Evolutionary conservation across 2,329 filamentous ascomycete genomes (phyloP).

Genomic region (Monilinia fructigena): DNA sequence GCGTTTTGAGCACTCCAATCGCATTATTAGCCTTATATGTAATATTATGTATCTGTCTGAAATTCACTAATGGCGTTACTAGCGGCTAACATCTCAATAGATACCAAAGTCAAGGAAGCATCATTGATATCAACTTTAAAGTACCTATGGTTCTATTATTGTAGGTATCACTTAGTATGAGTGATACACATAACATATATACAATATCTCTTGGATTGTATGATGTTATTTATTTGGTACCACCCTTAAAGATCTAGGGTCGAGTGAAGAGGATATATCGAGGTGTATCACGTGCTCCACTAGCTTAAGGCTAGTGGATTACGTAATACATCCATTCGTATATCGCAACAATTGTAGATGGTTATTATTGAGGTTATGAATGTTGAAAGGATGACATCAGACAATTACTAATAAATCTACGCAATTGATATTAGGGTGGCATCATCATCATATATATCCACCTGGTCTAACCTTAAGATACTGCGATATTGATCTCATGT

Average conservation of each 20-base stretch:
- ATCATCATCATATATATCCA: neutral
- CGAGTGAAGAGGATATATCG: too few relatives aligned
- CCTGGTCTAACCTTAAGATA: neutral
- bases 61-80: neutral
- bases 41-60: neutral
- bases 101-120: neutral
- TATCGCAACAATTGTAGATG: too few relatives aligned
- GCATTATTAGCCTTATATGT: neutral
- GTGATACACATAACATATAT: too few relatives aligned
- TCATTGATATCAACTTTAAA: neutral
- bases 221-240: too few relatives aligned
- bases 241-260: too few relatives aligned
- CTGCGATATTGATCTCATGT: slow-evolving; percentile 20
- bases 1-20: neutral
- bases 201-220: too few relatives aligned
- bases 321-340: too few relatives aligned
- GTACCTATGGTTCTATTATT: neutral
- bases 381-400: neutral
- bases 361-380: too few relatives aligned
- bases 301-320: too few relatives aligned
- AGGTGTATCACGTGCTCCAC: too few relatives aligned
- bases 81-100: neutral
- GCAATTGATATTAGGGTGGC: neutral
- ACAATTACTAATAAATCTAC: slow-evolving; percentile 2
- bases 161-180: too few relatives aligned